Conservation (phyloP, 1,284 basidiomycete genomes). For the Ganoderma boninense region DNA sequence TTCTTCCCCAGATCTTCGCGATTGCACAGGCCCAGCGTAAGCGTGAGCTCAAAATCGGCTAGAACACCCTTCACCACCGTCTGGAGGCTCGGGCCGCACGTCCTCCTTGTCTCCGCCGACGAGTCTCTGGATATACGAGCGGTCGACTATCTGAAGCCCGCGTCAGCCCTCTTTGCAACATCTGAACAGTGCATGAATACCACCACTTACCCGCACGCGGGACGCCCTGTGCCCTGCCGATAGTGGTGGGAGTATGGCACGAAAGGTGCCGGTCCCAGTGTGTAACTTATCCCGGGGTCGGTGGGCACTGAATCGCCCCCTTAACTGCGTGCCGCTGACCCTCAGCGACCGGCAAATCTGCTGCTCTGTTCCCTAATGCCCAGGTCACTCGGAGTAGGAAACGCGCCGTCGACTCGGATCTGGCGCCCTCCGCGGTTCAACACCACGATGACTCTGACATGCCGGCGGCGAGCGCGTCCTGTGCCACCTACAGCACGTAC, state of each 20-base stretch:
- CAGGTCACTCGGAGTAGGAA: too few relatives aligned
- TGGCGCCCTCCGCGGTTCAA: constrained; percentile 88
- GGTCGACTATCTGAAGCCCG: constrained; percentile 44
- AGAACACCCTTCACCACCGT: constrained; percentile 57
- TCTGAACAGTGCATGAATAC: not conserved
- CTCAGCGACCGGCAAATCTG: constrained; percentile 63
- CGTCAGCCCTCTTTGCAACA: constrained; percentile 58
- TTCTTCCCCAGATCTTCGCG: constrained; percentile 46
- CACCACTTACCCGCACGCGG: not conserved
- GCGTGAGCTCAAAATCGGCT: constrained; percentile 57
- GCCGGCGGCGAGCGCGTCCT: constrained; percentile 66
- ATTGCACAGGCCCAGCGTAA: constrained; percentile 52
- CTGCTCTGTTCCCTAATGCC: constrained; percentile 60
- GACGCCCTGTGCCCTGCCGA: constrained; percentile 65
- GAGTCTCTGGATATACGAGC: constrained; percentile 60
- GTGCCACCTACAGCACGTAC: constrained; percentile 57
- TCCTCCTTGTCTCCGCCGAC: constrained; percentile 54
- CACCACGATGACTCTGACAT: too few relatives aligned
- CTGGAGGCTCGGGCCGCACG: constrained; percentile 46
- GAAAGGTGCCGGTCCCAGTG: constrained; percentile 79
- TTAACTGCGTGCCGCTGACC: constrained; percentile 59
- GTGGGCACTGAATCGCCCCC: constrained; percentile 73
- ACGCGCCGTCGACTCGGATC: too few relatives aligned
- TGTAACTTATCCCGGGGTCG: constrained; percentile 69
- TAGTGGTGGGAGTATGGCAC: constrained; percentile 56